Conservation (phyloP, 129 eudicot species). For the Kitagawia praeruptora region DNA sequence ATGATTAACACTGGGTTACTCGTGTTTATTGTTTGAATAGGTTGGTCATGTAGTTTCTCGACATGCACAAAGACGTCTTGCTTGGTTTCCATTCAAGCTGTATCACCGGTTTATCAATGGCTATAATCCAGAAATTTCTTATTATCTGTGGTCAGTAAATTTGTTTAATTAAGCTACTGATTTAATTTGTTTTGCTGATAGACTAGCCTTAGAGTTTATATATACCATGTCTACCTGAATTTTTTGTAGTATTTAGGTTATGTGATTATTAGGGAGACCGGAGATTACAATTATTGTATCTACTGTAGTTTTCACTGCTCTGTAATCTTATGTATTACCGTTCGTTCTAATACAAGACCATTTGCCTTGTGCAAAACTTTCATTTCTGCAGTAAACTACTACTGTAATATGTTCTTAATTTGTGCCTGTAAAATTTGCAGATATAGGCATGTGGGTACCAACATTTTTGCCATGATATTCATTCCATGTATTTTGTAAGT, state of each 20-base stretch:
- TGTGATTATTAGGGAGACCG: background rate
- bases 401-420: background rate
- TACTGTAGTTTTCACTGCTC: background rate
- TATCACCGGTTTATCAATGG: background rate
- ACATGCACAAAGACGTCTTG: slow-evolving; percentile 1
- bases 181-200: background rate
- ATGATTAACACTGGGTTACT: background rate
- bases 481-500: no score
- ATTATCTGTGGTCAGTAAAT: background rate
- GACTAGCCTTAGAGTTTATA: background rate
- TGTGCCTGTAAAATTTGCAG: background rate
- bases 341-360: background rate
- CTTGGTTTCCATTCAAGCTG: background rate
- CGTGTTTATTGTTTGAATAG: background rate
- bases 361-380: background rate
- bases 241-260: background rate
- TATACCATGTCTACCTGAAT: background rate
- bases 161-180: background rate
- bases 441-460: background rate
- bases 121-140: background rate
- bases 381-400: background rate
- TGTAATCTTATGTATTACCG: background rate
- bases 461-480: no score
- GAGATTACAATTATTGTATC: background rate
- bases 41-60: background rate